Conservation (phyloP, 805 yeast species). For the Myxozyma nipponensis region DNA sequence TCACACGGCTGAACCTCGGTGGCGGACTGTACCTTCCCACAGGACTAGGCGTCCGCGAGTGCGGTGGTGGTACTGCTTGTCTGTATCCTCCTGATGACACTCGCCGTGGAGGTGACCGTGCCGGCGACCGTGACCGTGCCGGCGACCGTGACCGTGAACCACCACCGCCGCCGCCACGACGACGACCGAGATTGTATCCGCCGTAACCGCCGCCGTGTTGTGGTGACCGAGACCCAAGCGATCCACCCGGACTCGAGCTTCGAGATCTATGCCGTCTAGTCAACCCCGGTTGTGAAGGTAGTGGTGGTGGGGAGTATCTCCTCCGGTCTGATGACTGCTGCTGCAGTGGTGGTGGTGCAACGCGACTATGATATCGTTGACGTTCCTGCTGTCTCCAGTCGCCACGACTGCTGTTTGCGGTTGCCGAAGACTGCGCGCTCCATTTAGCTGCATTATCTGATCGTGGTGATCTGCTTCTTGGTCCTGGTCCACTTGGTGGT, state of each 20-base stretch:
- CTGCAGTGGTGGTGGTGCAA: background rate
- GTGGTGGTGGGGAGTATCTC: constrained; percentile 10
- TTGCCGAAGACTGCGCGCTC: background rate
- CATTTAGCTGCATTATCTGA: background rate
- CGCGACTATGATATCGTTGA: constrained; percentile 4
- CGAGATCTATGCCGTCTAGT: constrained; percentile 10
- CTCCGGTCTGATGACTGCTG: too few relatives aligned
- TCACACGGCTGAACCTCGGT: background rate
- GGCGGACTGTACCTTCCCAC: background rate
- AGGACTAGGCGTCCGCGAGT: background rate
- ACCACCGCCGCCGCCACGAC: constrained; percentile 1
- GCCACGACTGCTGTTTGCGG: background rate
- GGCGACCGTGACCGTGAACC: constrained; percentile 14
- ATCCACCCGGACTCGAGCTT: constrained; percentile 13
- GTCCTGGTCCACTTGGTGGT: too few relatives aligned
- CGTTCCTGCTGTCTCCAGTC: constrained; percentile 5
- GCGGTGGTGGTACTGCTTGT: background rate
- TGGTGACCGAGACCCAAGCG: constrained; percentile 1
- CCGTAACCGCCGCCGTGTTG: too few relatives aligned
- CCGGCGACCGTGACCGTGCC: constrained; percentile 9
- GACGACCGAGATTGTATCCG: too few relatives aligned
- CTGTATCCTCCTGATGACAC: background rate
- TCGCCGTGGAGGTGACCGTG: background rate
- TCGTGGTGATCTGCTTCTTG: background rate
- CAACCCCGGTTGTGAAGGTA: background rate